Base-by-base conservation (phyloP, 345 rosid genomes). In the Euphorbia tirucalli region DNA sequence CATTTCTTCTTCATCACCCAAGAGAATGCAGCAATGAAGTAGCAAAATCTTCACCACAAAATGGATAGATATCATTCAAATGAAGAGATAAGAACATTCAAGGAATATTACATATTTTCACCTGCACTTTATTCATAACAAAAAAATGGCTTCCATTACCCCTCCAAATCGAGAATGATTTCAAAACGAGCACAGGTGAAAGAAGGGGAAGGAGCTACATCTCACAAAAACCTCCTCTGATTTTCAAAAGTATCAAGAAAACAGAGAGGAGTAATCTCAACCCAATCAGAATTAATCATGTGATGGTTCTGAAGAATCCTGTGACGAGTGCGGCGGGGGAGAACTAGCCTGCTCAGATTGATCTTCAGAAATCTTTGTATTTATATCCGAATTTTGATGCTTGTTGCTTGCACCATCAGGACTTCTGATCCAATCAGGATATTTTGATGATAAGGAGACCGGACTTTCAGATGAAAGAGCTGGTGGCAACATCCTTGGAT, bases 161-260 rank as follows among this genome's bases (percentile, higher is more conserved):
- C 85, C 84, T 72, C 70, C 4, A 30, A 58, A 35, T 75, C 69
- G 46, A n/a, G n/a, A n/a, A n/a, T n/a, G n/a, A 66, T 61, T 62
- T 69, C 65, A 70, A 67, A 64, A 83, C 75, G 70, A 78, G 22
- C 70, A 74, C 85, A 85, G 84, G 85, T 78, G 84, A 82, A 80
- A 75, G 0, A 77, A 75, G 84, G 79, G 64, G 52, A 54, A n/a
- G 55, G 69, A 78, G 79, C 82, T 70, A 70, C 72, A 70, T 68
- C 64, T 70, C 68, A 58, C 78, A 64, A 71, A 79, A 74, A 65
- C 54, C 74, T 71, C 75, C 66, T 78, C 66, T 4, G 2, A 77
- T 71, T 57, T 79, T 66, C 60, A 69, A 68, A 35, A 0, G 32
- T 19, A 61, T 15, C 68, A 62, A 58, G n/a, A n/a, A 7, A 59